Evolutionary conservation across 2,329 filamentous ascomycete genomes (phyloP).

Genomic region (Sclerotinia borealis): DNA sequence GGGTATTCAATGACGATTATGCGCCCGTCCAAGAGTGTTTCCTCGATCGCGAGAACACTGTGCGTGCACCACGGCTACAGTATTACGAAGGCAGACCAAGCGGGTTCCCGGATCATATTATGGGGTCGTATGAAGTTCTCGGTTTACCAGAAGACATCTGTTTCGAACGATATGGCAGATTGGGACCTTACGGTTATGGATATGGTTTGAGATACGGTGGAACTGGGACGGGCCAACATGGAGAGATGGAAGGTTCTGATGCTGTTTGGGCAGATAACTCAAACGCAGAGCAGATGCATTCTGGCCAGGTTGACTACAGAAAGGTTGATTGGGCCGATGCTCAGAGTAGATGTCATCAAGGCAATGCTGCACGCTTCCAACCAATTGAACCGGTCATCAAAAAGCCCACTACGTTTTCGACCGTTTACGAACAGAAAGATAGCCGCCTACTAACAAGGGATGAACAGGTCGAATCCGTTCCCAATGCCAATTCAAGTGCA

Average conservation of each 20-base stretch:
- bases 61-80: conserved; percentile 63
- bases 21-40: conserved; percentile 64
- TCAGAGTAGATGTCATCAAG: conserved; percentile 65
- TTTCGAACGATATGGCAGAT: conserved; percentile 84
- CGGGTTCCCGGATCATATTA: conserved; percentile 77
- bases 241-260: conserved; percentile 75
- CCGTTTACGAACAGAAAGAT: background rate
- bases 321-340: conserved; percentile 72
- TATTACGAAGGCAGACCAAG: conserved; percentile 72
- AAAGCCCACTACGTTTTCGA: conserved; percentile 18
- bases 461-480: background rate
- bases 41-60: conserved; percentile 59
- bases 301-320: conserved; percentile 69
- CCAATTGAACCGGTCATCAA: conserved; percentile 11
- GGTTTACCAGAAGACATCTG: conserved; percentile 79
- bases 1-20: conserved; percentile 46
- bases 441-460: conserved; percentile 14
- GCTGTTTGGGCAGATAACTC: conserved; percentile 61
- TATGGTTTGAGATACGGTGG: conserved; percentile 76
- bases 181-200: conserved; percentile 84
- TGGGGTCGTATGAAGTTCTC: conserved; percentile 81
- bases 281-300: conserved; percentile 18
- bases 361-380: conserved; percentile 64
- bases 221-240: conserved; percentile 76
- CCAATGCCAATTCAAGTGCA: background rate